Evolutionary conservation across 139 green algal genomes (phyloP), one percentile per base, ranked within the genome.

Genomic region (Zygnema circumcarinatum): DNA sequence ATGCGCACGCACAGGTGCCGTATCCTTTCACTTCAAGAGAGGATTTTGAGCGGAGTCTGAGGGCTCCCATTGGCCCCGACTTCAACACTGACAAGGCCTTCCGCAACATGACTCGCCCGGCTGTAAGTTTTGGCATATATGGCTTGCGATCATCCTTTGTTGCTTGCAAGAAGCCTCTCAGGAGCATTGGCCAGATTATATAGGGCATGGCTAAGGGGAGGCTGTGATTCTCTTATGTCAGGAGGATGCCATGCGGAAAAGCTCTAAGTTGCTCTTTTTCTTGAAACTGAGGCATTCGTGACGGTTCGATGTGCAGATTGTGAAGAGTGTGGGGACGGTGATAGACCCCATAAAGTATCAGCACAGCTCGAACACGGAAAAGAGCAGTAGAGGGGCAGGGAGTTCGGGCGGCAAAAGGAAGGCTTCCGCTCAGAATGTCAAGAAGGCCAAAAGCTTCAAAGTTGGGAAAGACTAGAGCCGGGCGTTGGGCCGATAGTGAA

Each of bases 1-100:
- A 96, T 88, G 88, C 80, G 1, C 90, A 93, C 2, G 78, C 90
- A 0, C 2, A 54, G 7, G 92, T 98, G 74, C 96, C 96, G 29
- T 98, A 95, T 38, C 74, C 74, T 22, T 97, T 94, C 83, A 83
- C 22, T 7, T 56, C 33, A 22, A n/a, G 32, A 22, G 93, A 94
- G 16, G 86, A 76, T 1, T 97, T 94, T 86, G 94, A 96, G 91
- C 86, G 88, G 36, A 92, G 89, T 25, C 93, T 98, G 56, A 92
- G 95, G 22, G 93, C 95, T 82, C 96, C 96, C 1, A 83, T 98
- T 41, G 96, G 96, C 2, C 79, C 88, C 16, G 94, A 99, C 76
- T 98, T 92, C 93, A 99, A 99, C 93, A 96, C 96, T 0, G 94
- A 94, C 40, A 79, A 81, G 2, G 84, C 92, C 0, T 94, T 95